A percentile compares a stretch with the other conserved stretches of the same genome.
Conservation (phyloP, 805 yeast genomes). For the Peterozyma toletana region DNA sequence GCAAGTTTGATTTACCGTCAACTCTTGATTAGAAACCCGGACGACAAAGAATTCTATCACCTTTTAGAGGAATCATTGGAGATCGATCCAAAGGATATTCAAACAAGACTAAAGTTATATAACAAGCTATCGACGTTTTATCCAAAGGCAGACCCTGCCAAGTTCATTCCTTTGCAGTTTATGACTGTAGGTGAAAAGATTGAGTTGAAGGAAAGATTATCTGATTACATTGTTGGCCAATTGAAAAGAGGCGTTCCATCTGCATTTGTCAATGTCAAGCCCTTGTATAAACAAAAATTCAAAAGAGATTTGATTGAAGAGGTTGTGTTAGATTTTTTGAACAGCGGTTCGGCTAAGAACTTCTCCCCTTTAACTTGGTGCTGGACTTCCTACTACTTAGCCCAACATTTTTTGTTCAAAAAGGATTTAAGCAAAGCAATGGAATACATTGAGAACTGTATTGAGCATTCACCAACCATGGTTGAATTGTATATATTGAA, state of each 20-base stretch:
- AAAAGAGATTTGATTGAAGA: slow-evolving; percentile 37
- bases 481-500: slow-evolving; percentile 77
- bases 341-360: slow-evolving; percentile 13
- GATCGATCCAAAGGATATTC: slow-evolving; percentile 34
- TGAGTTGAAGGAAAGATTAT: slow-evolving; percentile 38
- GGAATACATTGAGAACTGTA: slow-evolving; percentile 51
- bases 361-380: slow-evolving; percentile 35
- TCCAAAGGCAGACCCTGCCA: slow-evolving; percentile 80
- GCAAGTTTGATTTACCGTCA: slow-evolving; percentile 65
- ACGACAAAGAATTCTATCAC: slow-evolving; percentile 57
- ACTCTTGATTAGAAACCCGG: slow-evolving; percentile 81
- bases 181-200: slow-evolving; percentile 40
- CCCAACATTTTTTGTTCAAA: slow-evolving; percentile 65
- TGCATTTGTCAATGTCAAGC: slow-evolving; percentile 78
- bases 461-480: slow-evolving; percentile 72
- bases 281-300: slow-evolving; percentile 50
- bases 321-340: slow-evolving; percentile 44
- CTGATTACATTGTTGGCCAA: slow-evolving; percentile 50
- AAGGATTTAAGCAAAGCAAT: slow-evolving; percentile 49
- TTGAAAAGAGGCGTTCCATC: slow-evolving; percentile 84
- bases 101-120: slow-evolving; percentile 53
- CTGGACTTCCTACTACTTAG: slow-evolving; percentile 74
- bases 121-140: slow-evolving; percentile 59
- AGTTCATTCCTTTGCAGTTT: slow-evolving; percentile 70
- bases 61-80: slow-evolving; percentile 61